Evolutionary conservation across 768 basidiomycete species (phyloP).

Genomic region (Cytidiella melzeri): DNA sequence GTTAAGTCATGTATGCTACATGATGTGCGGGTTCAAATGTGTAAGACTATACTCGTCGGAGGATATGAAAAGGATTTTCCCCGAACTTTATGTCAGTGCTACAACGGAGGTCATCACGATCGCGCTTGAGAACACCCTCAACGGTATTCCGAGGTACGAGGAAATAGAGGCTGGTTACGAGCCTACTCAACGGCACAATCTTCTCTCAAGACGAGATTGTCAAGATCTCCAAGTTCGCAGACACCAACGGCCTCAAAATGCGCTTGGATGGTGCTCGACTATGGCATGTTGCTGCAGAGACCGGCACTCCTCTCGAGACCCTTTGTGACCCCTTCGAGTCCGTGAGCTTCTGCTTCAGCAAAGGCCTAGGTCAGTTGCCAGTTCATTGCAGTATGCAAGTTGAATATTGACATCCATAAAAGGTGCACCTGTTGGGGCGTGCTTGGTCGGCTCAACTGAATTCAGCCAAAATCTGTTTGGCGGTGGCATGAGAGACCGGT

Average conservation of each 20-base stretch:
- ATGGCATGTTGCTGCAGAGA: conserved; percentile 88
- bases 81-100: too few relatives aligned
- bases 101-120: conserved; percentile 83
- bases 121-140: conserved; percentile 88
- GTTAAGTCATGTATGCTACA: too few relatives aligned
- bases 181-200: conserved; percentile 88
- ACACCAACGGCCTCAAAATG: conserved; percentile 64
- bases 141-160: too few relatives aligned
- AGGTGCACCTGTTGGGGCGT: conserved; percentile 80
- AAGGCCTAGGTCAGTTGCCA: conserved; percentile 81
- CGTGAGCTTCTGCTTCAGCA: conserved; percentile 92
- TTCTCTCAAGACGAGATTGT: conserved; percentile 85
- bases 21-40: too few relatives aligned
- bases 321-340: conserved; percentile 89
- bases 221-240: conserved; percentile 74
- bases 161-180: too few relatives aligned
- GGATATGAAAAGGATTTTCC: too few relatives aligned
- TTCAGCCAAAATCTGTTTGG: conserved; percentile 83
- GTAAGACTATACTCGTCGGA: too few relatives aligned
- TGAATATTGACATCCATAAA: background rate
- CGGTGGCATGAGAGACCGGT: conserved; percentile 92
- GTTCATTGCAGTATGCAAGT: background rate
- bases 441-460: conserved; percentile 74
- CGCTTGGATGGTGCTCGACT: conserved; percentile 92
- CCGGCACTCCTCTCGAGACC: conserved; percentile 57